Evolutionary conservation across 345 rosid genomes (phyloP).

Genomic region (Eucalyptus erythrocorys): DNA sequence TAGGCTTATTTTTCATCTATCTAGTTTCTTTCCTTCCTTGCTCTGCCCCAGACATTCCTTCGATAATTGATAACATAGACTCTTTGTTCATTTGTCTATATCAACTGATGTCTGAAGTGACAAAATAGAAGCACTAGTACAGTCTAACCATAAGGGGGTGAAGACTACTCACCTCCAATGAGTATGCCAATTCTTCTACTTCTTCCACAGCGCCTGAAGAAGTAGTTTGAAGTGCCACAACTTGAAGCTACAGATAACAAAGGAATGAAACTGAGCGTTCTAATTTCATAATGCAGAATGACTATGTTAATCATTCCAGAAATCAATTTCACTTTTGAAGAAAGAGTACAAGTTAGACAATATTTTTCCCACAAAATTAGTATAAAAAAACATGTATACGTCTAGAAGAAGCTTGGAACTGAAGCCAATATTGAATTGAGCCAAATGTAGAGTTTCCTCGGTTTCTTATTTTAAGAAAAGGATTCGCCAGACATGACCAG

Average conservation of each 20-base stretch:
- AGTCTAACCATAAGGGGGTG: neutral
- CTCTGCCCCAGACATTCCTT: neutral
- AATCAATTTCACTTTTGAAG: neutral
- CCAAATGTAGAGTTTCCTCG: neutral
- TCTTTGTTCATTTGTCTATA: neutral
- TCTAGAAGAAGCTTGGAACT: neutral
- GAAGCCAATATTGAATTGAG: neutral
- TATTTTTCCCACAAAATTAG: neutral
- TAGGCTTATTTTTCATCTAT: neutral
- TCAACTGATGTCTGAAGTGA: neutral
- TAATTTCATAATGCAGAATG: neutral
- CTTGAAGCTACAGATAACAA: slow-evolving; percentile 6
- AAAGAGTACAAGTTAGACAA: neutral
- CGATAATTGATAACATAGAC: neutral
- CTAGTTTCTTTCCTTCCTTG: neutral
- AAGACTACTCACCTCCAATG: slow-evolving; percentile 51
- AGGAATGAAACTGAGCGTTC: neutral
- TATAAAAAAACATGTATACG: neutral
- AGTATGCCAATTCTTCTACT: slow-evolving; percentile 25
- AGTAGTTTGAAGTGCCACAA: slow-evolving; percentile 27
- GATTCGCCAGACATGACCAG: neutral
- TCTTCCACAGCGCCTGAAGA: slow-evolving; percentile 30
- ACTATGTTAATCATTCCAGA: neutral
- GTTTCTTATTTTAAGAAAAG: neutral
- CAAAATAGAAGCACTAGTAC: neutral